A percentile compares a stretch with the other conserved stretches of the same genome.
Conservation (phyloP, 495 filamentous ascomycete species). For the Neurospora sp. region DNA sequence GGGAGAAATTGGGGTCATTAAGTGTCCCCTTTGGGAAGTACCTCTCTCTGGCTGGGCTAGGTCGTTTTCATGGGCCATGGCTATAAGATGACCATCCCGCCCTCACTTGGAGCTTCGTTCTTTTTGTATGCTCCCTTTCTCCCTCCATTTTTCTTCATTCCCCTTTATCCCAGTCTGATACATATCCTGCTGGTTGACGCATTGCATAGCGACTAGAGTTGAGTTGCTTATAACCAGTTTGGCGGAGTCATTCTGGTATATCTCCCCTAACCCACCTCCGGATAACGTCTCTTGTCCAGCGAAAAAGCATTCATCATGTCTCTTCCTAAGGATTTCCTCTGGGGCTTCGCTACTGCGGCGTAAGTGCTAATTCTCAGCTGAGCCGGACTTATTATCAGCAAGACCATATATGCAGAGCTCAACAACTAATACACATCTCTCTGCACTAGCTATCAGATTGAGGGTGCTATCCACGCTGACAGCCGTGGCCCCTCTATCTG, state of each 20-base stretch:
- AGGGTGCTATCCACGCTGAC: slow-evolving; percentile 57
- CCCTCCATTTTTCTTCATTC: not conserved
- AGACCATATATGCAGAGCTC: not conserved
- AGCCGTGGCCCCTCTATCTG: slow-evolving; percentile 67
- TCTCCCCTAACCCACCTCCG: not conserved
- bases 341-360: slow-evolving; percentile 76
- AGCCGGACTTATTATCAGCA: not conserved
- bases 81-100: slow-evolving; percentile 17
- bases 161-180: not conserved
- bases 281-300: not conserved
- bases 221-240: not conserved
- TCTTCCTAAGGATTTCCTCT: slow-evolving; percentile 65
- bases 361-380: slow-evolving; percentile 25
- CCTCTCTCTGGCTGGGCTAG: not conserved
- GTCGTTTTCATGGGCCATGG: not conserved
- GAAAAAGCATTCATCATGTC: slow-evolving; percentile 27
- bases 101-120: not conserved
- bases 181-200: not conserved
- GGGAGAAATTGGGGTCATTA: slow-evolving; percentile 27
- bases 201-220: not conserved
- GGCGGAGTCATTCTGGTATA: not conserved
- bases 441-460: slow-evolving; percentile 57
- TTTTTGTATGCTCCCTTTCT: not conserved
- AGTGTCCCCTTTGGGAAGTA: not conserved
- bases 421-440: not conserved